phyloP scores from a whole-genome alignment of 495 filamentous ascomycete species.

The Aspergillus ellipticus region DNA sequence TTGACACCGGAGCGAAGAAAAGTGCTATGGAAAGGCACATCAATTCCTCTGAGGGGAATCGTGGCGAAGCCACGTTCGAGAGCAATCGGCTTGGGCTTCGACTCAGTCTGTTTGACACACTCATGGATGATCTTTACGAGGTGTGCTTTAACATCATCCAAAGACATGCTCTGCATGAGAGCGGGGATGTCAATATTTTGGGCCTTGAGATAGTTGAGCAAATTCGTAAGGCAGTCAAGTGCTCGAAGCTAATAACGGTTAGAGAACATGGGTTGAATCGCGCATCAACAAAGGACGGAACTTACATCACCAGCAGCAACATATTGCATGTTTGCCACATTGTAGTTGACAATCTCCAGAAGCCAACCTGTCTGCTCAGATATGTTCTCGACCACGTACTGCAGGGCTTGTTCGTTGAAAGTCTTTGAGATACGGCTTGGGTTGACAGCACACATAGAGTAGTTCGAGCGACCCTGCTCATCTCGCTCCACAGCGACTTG shows the following conservation, averaged over 20 bases:
- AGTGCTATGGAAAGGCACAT: conserved; percentile 98
- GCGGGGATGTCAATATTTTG: conserved; percentile 95
- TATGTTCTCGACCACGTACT: conserved; percentile 92
- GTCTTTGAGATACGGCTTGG: conserved; percentile 95
- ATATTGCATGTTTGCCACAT: conserved; percentile 98
- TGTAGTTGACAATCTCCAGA: conserved; percentile 98
- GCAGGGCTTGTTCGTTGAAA: conserved; percentile 94
- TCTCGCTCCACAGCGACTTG: conserved; percentile 98
- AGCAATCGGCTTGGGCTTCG: conserved; percentile 81
- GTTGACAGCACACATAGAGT: conserved; percentile 98
- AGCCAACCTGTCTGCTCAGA: conserved; percentile 91
- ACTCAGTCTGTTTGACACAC: conserved; percentile 77
- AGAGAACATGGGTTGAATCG: conserved; percentile 13
- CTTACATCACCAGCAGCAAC: conserved; percentile 86
- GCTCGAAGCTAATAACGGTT: conserved; percentile 63
- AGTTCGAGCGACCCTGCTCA: conserved; percentile 86
- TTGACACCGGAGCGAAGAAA: conserved; percentile 97
- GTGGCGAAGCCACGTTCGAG: conserved; percentile 94
- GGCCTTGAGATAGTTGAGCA: conserved; percentile 89
- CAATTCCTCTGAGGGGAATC: conserved; percentile 93
- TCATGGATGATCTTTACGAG: conserved; percentile 81
- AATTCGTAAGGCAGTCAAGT: conserved; percentile 86
- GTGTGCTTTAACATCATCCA: conserved; percentile 79
- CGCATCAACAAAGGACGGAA: conserved; percentile 3
- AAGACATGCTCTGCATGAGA: conserved; percentile 76